Percentiles rank a stretch among this genome's conserved stretches.
Conservation (phyloP, 2,329 filamentous ascomycete species). For the Talaromyces marneffei region DNA sequence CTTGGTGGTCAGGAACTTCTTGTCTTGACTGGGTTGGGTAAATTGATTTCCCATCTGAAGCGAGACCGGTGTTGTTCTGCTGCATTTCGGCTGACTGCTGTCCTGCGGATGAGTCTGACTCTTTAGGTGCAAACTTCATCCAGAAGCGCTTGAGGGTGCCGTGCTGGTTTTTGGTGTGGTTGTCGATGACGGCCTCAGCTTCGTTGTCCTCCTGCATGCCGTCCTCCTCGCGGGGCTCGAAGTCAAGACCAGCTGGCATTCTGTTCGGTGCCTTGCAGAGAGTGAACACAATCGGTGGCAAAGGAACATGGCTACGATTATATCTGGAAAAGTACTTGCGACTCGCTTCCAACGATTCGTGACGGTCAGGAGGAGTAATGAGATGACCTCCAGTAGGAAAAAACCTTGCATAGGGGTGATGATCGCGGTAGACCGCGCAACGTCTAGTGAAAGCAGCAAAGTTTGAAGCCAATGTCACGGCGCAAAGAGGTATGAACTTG, state of each 20-base stretch:
- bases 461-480: constrained; percentile 29
- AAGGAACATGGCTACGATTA: constrained; percentile 9
- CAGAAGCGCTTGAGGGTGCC: neutral
- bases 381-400: constrained; percentile 24
- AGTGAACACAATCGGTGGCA: constrained; percentile 19
- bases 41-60: neutral
- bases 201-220: neutral
- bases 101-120: neutral
- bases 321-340: constrained; percentile 18
- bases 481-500: constrained; percentile 30
- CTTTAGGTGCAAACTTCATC: neutral
- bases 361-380: constrained; percentile 24
- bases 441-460: constrained; percentile 23
- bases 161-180: neutral
- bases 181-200: neutral
- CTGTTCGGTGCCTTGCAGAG: constrained; percentile 14
- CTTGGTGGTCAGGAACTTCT: neutral
- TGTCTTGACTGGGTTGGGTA: neutral
- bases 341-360: constrained; percentile 23
- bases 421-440: constrained; percentile 13
- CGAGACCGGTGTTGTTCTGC: neutral
- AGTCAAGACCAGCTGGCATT: constrained; percentile 3
- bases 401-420: neutral
- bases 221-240: neutral
- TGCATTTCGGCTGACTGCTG: neutral